Percentiles rank a stretch among this genome's conserved stretches.
These are phyloP conservation scores for Schoenoplectus triqueter DNA, from an alignment of 202 grass and related monocot genomes.

Conservation along the genomic window DNA sequence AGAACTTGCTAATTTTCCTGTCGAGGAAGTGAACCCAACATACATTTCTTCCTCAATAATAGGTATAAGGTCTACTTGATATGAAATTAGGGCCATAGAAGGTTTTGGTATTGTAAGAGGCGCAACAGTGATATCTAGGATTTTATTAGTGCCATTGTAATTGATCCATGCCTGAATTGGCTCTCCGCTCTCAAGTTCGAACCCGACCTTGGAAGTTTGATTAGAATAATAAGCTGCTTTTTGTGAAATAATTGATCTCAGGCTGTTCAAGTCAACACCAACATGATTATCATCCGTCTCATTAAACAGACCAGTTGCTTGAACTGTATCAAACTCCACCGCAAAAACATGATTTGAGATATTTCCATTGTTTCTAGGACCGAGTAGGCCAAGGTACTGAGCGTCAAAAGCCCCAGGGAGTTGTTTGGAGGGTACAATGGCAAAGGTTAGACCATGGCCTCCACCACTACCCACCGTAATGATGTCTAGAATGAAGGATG, in stretches of 20 bases:
- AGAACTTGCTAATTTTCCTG: slow-evolving; percentile 41
- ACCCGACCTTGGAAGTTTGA: background rate
- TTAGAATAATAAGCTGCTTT: slow-evolving; percentile 41
- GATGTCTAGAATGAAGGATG: slow-evolving; percentile 58
- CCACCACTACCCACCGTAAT: slow-evolving; percentile 27
- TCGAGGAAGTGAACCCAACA: slow-evolving; percentile 53
- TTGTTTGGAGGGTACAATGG: slow-evolving; percentile 33
- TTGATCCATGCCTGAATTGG: slow-evolving; percentile 62
- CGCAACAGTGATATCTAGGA: slow-evolving; percentile 49
- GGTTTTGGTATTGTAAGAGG: slow-evolving; percentile 42
- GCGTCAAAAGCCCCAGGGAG: slow-evolving; percentile 1
- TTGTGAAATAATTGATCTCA: slow-evolving; percentile 45
- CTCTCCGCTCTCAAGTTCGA: slow-evolving; percentile 26
- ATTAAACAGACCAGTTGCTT: background rate
- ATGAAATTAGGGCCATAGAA: slow-evolving; percentile 44
- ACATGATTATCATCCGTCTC: slow-evolving; percentile 48
- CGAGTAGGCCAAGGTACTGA: slow-evolving; percentile 47
- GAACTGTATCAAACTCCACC: slow-evolving; percentile 55
- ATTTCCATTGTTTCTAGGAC: slow-evolving; percentile 42
- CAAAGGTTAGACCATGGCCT: slow-evolving; percentile 52
- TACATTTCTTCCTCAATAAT: slow-evolving; percentile 54
- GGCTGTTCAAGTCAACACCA: slow-evolving; percentile 51
- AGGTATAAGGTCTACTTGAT: slow-evolving; percentile 40
- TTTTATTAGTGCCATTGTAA: slow-evolving; percentile 40
- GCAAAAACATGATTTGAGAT: slow-evolving; percentile 55